Evolutionary conservation across 192 early-diverging fungal species (phyloP), one percentile per base, ranked within the genome.

Genomic region (Entrophospora sp.): DNA sequence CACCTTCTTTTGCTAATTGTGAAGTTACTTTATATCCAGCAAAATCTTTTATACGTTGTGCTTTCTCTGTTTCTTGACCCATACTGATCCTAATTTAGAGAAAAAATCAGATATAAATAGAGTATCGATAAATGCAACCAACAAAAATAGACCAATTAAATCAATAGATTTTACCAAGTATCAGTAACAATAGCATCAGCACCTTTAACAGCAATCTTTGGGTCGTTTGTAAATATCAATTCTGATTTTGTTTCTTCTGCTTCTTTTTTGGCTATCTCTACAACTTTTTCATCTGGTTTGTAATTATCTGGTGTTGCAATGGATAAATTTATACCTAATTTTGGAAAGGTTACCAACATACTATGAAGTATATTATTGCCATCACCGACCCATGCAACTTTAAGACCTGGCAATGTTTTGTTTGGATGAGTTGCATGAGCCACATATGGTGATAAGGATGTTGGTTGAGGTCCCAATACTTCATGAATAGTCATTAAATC

Each of bases 331-430:
- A 96, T 76, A 3, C 95, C 96, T 43, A 95, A 72, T 59, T 95
- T 92, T 22, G 95, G 94, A 64, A 95, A 79, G 5, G 92, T 85
- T 5, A 91, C 82, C 64, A 99, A 73, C 68, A 99, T 83, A 57
- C 91, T 92, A 65, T 95, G 89, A 32, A 95, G 70, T 44, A 98
- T 90, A 77, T 98, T 98, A 76, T 99, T 99, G n/a, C 90, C 84
- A 65, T 99, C 97, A 51, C 97, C 97, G 5, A 99, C 88, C 97
- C 97, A 99, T n/a, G 95, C 94, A 12, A 99, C 84, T 9, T 83
- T 84, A 10, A 93, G 73, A 0, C 84, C 83, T 13, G 79, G 81
- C 18, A 95, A 74, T 7, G 83, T 85, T 45, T 75, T 61, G 22
- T 77, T 53, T 0, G 82, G 83, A 20, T 87, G 81, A 3, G 69